A percentile compares a stretch with the other conserved stretches of the same genome.
phyloP scores from a whole-genome alignment of 192 early-diverging fungal genomes.

The Chytriomyces sp. region DNA sequence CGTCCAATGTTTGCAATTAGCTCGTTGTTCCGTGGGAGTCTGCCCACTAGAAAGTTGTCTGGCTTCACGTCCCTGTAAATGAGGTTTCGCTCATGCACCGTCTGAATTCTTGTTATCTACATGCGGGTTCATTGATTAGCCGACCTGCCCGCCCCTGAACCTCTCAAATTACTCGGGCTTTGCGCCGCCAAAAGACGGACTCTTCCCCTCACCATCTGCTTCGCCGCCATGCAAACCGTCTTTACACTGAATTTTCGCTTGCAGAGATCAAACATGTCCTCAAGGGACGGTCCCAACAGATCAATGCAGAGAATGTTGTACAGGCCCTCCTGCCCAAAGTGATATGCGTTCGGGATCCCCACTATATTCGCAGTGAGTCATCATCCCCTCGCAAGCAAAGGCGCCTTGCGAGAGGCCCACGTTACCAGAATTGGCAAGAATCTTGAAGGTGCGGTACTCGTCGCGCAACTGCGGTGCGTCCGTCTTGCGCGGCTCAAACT shows the following conservation, averaged over 20 bases:
- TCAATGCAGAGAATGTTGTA: slow-evolving; percentile 95
- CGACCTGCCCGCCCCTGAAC: not conserved
- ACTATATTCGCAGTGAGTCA: slow-evolving; percentile 37
- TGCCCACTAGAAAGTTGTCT: slow-evolving; percentile 90
- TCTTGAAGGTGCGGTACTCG: slow-evolving; percentile 94
- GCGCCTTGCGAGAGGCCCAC: not conserved
- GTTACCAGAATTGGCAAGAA: slow-evolving; percentile 68
- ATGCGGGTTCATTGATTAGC: not conserved
- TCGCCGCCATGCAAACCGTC: slow-evolving; percentile 93
- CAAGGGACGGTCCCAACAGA: slow-evolving; percentile 89
- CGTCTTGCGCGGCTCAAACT: slow-evolving; percentile 96
- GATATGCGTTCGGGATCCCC: slow-evolving; percentile 88
- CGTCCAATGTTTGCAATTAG: slow-evolving; percentile 18
- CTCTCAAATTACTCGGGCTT: not conserved
- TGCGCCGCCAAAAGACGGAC: not conserved
- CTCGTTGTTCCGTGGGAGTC: slow-evolving; percentile 27
- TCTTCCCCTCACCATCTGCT: slow-evolving; percentile 76
- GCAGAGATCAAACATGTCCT: slow-evolving; percentile 97
- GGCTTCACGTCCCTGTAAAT: slow-evolving; percentile 82
- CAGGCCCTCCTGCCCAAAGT: slow-evolving; percentile 96
- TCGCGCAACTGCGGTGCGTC: slow-evolving; percentile 97
- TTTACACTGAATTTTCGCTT: slow-evolving; percentile 85
- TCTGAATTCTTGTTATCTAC: slow-evolving; percentile 79
- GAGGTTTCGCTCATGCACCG: slow-evolving; percentile 84
- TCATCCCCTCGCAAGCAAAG: not conserved